Evolutionary conservation across 441 rosid species (phyloP).

Genomic region (Dalechampia spathulata): DNA sequence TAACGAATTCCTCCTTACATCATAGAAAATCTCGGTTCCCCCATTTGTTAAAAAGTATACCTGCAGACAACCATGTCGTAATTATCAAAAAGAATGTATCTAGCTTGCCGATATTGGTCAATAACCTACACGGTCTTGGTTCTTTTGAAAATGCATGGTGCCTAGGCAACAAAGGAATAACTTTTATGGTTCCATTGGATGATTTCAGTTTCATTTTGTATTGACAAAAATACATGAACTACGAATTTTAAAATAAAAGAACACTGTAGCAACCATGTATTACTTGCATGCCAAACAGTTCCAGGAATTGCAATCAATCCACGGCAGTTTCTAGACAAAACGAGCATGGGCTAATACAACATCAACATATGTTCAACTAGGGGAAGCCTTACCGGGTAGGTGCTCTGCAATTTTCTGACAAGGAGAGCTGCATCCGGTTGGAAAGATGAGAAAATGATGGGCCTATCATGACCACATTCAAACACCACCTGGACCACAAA

Average conservation of each 20-base stretch:
- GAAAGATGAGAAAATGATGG: slow-evolving; percentile 75
- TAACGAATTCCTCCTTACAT: slow-evolving; percentile 68
- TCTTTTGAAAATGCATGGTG: too few relatives aligned
- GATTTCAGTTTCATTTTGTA: too few relatives aligned
- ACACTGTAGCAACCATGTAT: not conserved
- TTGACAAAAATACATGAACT: too few relatives aligned
- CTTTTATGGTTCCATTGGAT: too few relatives aligned
- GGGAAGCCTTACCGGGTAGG: slow-evolving; percentile 51
- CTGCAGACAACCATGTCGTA: slow-evolving; percentile 21
- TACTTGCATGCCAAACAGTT: not conserved
- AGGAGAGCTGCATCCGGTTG: slow-evolving; percentile 88
- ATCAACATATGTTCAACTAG: not conserved
- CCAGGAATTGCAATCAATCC: not conserved
- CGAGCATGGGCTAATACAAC: not conserved
- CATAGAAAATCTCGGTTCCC: slow-evolving; percentile 50
- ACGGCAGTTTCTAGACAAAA: not conserved
- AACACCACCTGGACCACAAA: slow-evolving; percentile 45
- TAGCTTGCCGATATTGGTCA: too few relatives aligned
- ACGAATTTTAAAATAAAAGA: too few relatives aligned
- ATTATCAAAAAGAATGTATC: not conserved
- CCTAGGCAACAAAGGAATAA: too few relatives aligned
- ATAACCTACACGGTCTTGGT: too few relatives aligned
- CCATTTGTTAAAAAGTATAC: slow-evolving; percentile 81
- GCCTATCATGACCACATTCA: slow-evolving; percentile 42
- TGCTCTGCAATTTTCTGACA: slow-evolving; percentile 53